Base-by-base conservation (phyloP, 176 grass and related monocot genomes). In the Panicum miliaceum region DNA sequence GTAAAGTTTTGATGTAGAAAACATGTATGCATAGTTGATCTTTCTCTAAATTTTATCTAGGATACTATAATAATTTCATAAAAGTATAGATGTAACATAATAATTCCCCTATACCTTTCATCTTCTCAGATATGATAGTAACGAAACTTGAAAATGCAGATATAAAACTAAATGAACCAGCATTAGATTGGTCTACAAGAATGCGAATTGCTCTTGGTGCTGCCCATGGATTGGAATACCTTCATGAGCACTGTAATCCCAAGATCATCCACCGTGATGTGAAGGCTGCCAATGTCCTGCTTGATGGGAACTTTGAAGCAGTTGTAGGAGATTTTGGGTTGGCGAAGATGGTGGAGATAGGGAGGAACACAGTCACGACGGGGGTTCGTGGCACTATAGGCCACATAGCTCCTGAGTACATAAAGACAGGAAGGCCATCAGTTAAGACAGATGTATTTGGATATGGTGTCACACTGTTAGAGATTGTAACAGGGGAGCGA, bases 201-300 rank as follows among this genome's bases (percentile, higher is more conserved):
- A 85, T 76, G 71, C 76, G 7, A 59, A 84, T 97, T 19, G 88
- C 95, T 70, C 76, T 94, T 65, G 95, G 89, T 5, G 74, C 95
- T 73, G 95, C 95, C 38, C 75, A 79, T 84, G 95, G 95, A 54
- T 77, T 97, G 63, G 90, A 93, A 62, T 97, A 97, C 75, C 90
- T 97, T 65, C 95, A 97, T 66, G 95, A 97, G 70, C 90, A 94
- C 53, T 94, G 95, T 83, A 91, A 94, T 59, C 95, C 95, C 37
- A 97, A 93, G 71, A 90, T 97, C 34, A 97, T 97, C 43, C 95
- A 97, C 75, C 90, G 95, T 38, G 95, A 97, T 40, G 92, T 94
- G 68, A 97, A 94, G 84, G 92, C 95, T 79, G 95, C 92, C 23
- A 97, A 97, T 45, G 53, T 97, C 77, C 76, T 94, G 68, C 90